Conservation (phyloP, 495 filamentous ascomycete species). For the Penicillium riverlandense region DNA sequence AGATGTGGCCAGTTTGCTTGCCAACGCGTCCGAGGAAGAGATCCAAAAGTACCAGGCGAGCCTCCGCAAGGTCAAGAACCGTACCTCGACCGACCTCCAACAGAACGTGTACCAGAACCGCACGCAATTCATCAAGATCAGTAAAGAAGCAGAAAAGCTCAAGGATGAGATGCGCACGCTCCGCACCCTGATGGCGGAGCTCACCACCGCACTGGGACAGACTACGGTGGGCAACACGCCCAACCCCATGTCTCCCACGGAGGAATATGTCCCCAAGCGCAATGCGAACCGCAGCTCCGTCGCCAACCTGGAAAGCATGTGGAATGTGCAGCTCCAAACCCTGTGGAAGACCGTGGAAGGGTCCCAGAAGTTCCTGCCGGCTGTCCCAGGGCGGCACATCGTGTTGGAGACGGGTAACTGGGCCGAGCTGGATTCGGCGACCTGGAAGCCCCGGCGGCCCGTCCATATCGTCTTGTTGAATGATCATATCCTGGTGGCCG, state of each 20-base stretch:
- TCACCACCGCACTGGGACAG: constrained; percentile 70
- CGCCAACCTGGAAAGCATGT: constrained; percentile 90
- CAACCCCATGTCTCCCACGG: constrained; percentile 38
- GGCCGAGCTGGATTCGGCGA: constrained; percentile 95
- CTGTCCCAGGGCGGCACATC: constrained; percentile 83
- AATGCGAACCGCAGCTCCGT: constrained; percentile 53
- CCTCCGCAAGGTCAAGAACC: constrained; percentile 70
- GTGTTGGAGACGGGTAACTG: constrained; percentile 82
- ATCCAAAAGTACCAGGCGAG: constrained; percentile 75
- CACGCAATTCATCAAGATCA: constrained; percentile 98
- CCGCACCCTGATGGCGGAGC: constrained; percentile 78
- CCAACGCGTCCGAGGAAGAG: constrained; percentile 90
- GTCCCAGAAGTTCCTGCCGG: constrained; percentile 92
- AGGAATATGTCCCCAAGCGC: constrained; percentile 42
- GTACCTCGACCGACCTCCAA: constrained; percentile 83
- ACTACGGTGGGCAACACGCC: constrained; percentile 45
- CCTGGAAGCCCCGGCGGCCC: constrained; percentile 79
- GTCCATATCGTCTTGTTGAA: constrained; percentile 91
- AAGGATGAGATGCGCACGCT: constrained; percentile 94
- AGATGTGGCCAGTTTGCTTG: constrained; percentile 74
- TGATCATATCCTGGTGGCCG: constrained; percentile 86
- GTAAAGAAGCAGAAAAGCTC: constrained; percentile 95
- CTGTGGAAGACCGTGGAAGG: constrained; percentile 95
- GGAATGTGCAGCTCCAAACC: constrained; percentile 73
- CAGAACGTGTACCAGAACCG: constrained; percentile 97